Evolutionary conservation across 352 stramenopile genomes (phyloP), one percentile per base, ranked within the genome.

Genomic region (Achlya hypogyna): DNA sequence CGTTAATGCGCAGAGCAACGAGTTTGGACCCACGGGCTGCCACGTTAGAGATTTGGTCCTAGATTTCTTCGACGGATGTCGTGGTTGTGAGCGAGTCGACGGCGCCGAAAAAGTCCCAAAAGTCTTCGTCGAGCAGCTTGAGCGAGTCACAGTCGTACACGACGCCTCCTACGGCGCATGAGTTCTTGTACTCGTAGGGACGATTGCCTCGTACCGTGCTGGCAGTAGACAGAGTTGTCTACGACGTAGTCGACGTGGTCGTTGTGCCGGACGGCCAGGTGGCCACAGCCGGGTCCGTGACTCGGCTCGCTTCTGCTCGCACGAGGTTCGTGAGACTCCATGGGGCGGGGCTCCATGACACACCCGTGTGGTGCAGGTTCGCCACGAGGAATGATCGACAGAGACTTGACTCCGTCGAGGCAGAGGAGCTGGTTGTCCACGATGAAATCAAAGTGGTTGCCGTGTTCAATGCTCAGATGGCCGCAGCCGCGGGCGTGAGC

Each of bases 181-280:
- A 14, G 18, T 27, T 59, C 18, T 35, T 40, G 1, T n/a, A 10
- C 22, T 9, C 27, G 22, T n/a, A 10, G 0, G 29, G 18, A 59
- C n/a, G 14, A 12, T 18, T 32, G 34, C 67, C 80, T 76, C 16
- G 75, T 82, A 18, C 74, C 76, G 35, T 87, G 75, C 53, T 88
- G 83, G 51, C 83, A 91, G 51, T 88, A 87, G 23, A 91, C 68
- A 51, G 82, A 87, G 71, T 91, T 81, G 42, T 91, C 83, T 34
- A 91, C 83, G 34, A 91, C 83, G 54, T 91, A 91, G 62, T 91
- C 83, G 51, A 91, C 88, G 72, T 91, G 83, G 69, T 91, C 81
- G 6, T 81, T 76, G 68, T 91, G 83, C 27, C 83, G 83, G 27
- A 91, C 83, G 14, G 83, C 71, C 42, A 91, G 58, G 31, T 91